Conservation (phyloP, 2,329 filamentous ascomycete species). For the Alternaria solani region DNA sequence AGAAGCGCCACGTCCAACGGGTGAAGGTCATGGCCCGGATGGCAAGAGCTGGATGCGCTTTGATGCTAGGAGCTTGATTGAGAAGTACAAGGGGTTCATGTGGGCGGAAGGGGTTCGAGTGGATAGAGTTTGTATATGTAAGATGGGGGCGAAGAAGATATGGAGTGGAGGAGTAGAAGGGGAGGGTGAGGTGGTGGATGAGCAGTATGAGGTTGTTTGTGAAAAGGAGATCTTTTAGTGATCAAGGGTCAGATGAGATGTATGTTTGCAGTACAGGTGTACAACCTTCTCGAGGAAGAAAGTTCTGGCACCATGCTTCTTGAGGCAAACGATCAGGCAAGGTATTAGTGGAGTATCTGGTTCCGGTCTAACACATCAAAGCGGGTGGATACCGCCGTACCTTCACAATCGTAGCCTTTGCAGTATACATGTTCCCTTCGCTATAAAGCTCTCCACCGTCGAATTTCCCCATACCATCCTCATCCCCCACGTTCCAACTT, state of each 20-base stretch:
- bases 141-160: conserved; percentile 82
- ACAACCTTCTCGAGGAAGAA: too few species aligned
- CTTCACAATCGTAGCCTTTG: too few species aligned
- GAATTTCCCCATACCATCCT: background rate
- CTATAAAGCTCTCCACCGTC: too few species aligned
- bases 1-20: background rate
- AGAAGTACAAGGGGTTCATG: conserved; percentile 67
- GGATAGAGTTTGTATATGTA: conserved; percentile 79
- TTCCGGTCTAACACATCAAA: too few species aligned
- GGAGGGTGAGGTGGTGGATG: conserved; percentile 58
- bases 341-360: too few species aligned
- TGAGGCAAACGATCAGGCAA: too few species aligned
- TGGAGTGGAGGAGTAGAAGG: conserved; percentile 50
- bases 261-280: too few species aligned
- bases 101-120: conserved; percentile 76
- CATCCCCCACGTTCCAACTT: conserved; percentile 9
- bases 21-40: conserved; percentile 17
- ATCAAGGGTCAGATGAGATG: background rate
- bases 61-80: conserved; percentile 54
- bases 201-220: conserved; percentile 62
- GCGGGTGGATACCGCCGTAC: too few species aligned
- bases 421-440: too few species aligned
- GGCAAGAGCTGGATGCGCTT: conserved; percentile 49
- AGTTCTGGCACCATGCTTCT: too few species aligned
- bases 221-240: conserved; percentile 30